Conservation (phyloP, 2,329 filamentous ascomycete genomes). For the Sporothrix globosa region DNA sequence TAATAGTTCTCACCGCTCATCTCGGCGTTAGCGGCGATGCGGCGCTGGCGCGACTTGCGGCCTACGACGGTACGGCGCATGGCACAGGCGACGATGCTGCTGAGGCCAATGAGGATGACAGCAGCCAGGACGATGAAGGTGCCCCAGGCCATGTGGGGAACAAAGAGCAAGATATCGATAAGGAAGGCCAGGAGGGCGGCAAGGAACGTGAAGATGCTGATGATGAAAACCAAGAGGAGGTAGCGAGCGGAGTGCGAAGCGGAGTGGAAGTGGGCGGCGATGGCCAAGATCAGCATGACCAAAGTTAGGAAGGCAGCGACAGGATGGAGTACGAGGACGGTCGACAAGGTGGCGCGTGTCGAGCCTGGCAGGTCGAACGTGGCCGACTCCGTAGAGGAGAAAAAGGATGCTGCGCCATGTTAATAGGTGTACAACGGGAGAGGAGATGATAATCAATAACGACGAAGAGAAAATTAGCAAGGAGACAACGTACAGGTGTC, state of each 20-base stretch:
- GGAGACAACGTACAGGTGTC: constrained; percentile 66
- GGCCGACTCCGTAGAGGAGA: constrained; percentile 37
- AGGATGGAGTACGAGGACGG: constrained; percentile 89
- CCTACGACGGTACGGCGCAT: constrained; percentile 92
- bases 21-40: constrained; percentile 90
- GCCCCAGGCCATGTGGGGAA: constrained; percentile 91
- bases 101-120: constrained; percentile 79
- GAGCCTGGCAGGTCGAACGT: constrained; percentile 61
- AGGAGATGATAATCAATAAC: neutral
- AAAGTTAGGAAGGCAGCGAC: constrained; percentile 85
- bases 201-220: constrained; percentile 82
- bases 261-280: constrained; percentile 80
- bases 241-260: constrained; percentile 90
- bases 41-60: constrained; percentile 88
- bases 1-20: constrained; percentile 97
- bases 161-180: constrained; percentile 90
- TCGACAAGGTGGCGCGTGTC: constrained; percentile 69
- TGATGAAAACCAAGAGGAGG: constrained; percentile 80
- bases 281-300: constrained; percentile 78
- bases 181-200: constrained; percentile 82
- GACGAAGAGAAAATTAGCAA: neutral
- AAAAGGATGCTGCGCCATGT: constrained; percentile 29
- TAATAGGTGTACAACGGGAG: neutral
- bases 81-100: constrained; percentile 84
- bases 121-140: constrained; percentile 91